phyloP scores from a whole-genome alignment of 179 eudicot species.

The Nepenthes alata region DNA sequence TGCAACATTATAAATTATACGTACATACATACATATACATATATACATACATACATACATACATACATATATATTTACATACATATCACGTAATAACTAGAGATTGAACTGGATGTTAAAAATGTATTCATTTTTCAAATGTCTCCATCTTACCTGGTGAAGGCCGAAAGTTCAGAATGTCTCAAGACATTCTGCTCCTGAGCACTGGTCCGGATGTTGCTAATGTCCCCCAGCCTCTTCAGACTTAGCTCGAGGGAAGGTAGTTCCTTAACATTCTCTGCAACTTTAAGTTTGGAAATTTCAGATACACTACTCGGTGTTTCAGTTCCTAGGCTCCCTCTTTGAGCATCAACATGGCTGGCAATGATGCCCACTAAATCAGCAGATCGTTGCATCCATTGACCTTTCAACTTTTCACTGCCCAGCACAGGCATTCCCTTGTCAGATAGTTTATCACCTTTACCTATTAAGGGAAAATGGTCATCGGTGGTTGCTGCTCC shows the following conservation, averaged over 20 bases:
- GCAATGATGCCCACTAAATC: conserved; percentile 22
- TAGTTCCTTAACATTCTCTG: conserved; percentile 17
- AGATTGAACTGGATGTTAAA: neutral
- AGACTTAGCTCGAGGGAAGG: conserved; percentile 56
- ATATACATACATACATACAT: neutral
- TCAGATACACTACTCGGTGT: conserved; percentile 17
- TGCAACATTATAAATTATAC: conserved; percentile 14
- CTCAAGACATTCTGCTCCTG: conserved; percentile 34
- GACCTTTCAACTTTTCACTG: conserved; percentile 19
- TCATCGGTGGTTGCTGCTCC: conserved; percentile 11
- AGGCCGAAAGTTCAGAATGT: conserved; percentile 56
- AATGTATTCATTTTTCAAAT: conserved; percentile 1
- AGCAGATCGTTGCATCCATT: conserved; percentile 17
- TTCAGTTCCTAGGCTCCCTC: conserved; percentile 20
- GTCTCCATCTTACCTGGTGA: conserved; percentile 43
- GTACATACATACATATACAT: no score
- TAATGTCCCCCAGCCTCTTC: conserved; percentile 36
- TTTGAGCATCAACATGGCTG: conserved; percentile 16
- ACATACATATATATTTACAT: neutral
- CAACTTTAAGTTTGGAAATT: conserved; percentile 17
- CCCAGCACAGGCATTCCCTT: conserved; percentile 17
- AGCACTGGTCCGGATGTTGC: conserved; percentile 16
- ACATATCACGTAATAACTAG: neutral
- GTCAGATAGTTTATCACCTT: conserved; percentile 16
- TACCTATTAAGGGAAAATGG: conserved; percentile 12